phyloP scores from a whole-genome alignment of 768 basidiomycete genomes.

The Tubosaeta sp. region DNA sequence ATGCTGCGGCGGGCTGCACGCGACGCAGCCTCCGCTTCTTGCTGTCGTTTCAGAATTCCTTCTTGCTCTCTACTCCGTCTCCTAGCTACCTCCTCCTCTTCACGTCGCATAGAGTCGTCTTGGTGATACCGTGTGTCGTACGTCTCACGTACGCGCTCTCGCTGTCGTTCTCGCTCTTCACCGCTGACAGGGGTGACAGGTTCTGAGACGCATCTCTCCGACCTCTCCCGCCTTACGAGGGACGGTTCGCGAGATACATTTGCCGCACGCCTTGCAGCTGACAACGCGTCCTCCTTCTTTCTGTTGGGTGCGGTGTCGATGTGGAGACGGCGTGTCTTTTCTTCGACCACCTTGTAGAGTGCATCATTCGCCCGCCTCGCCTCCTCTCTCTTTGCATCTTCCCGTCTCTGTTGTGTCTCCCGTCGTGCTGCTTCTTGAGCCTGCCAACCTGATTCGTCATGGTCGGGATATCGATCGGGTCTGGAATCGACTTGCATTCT shows the following conservation, averaged over 20 bases:
- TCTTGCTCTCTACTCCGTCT: slow-evolving; percentile 52
- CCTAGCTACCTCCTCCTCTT: slow-evolving; percentile 43
- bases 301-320: slow-evolving; percentile 26
- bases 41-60: slow-evolving; percentile 53
- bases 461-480: slow-evolving; percentile 21
- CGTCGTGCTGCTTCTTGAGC: slow-evolving; percentile 30
- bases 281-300: slow-evolving; percentile 29
- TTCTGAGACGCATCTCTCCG: slow-evolving; percentile 21
- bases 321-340: slow-evolving; percentile 22
- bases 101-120: slow-evolving; percentile 42
- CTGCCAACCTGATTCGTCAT: slow-evolving; percentile 32
- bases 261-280: slow-evolving; percentile 22
- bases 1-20: slow-evolving; percentile 38
- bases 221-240: slow-evolving; percentile 22
- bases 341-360: slow-evolving; percentile 27
- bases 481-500: slow-evolving; percentile 23
- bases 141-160: slow-evolving; percentile 24
- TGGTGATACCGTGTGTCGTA: slow-evolving; percentile 35
- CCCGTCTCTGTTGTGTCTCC: slow-evolving; percentile 31
- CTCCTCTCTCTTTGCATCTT: slow-evolving; percentile 34
- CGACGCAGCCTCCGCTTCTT: slow-evolving; percentile 53
- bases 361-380: slow-evolving; percentile 32
- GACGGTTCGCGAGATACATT: slow-evolving; percentile 22
- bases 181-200: slow-evolving; percentile 26
- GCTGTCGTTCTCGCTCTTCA: slow-evolving; percentile 23